Evolutionary conservation across 805 yeast species (phyloP), one percentile per base, ranked within the genome.

Genomic region (Torulaspora microellipsoides): DNA sequence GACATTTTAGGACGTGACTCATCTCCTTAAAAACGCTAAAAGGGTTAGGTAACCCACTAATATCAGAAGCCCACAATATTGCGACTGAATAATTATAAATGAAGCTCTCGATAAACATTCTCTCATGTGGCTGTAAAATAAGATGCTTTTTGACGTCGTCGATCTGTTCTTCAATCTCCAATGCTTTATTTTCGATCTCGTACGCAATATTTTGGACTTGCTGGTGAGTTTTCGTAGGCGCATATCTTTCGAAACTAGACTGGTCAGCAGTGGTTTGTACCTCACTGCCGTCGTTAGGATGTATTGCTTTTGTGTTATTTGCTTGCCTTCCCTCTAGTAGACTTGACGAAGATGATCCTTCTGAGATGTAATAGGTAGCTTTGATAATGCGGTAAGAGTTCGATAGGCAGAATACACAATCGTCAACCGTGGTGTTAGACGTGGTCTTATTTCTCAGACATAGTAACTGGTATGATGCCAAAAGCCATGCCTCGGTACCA

Each of bases 71-170:
- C 35, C 67, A 62, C 27, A 72, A 60, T 4, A 74, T 48, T 3
- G 67, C 59, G 8, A 68, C 61, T 7, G 72, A 60, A 46, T 68
- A 73, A 44, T 68, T 71, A 55, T 68, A 70, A 3, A 72, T 52
- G 46, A 71, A 73, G 31, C 75, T 71, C 40, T 74, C 78, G 15
- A 70, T 43, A 36, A 71, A 61, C 52, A 71, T 69, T 36, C 72
- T 55, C 45, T 68, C 71, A 32, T 40, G 54, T 33, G 45, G 59
- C 52, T 34, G 53, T 31, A 43, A 27, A 30, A 34, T 20, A 14
- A 45, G n/a, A 13, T 38, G 36, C n/a, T 35, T 40, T 30, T 36
- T 34, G 14, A 37, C 31, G 32, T 25, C 28, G 27, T 41, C 42
- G 15, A 28, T 34, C 31, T 36, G 34, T 15, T 36, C 41, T 17